Evolutionary conservation across 148 eudicot genomes (phyloP).

Genomic region (Vaccinium vitisidaea): DNA sequence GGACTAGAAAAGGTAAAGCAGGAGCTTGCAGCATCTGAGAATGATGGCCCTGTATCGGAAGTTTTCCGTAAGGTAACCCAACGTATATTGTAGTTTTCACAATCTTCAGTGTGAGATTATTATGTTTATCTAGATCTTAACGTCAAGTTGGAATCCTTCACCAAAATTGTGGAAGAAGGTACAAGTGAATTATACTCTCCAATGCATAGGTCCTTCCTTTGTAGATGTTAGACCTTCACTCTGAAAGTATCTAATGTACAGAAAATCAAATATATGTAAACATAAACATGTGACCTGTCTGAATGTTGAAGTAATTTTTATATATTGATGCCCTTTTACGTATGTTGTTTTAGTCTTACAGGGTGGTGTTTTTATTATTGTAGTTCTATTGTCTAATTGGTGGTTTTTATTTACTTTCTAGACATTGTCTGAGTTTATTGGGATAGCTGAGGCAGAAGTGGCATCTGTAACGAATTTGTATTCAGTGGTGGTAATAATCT

Average conservation of each 20-base stretch:
- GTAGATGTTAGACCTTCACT: neutral
- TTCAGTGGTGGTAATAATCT: constrained; percentile 63
- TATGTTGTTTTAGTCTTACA: neutral
- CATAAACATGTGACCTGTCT: neutral
- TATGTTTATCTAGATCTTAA: constrained; percentile 1
- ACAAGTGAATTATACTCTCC: constrained; percentile 1
- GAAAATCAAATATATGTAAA: neutral
- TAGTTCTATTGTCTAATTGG: neutral
- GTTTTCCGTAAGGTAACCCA: constrained; percentile 63
- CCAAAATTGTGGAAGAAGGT: constrained; percentile 9
- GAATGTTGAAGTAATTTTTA: neutral
- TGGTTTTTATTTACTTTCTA: constrained; percentile 18
- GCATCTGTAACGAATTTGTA: constrained; percentile 65
- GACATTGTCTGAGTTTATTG: constrained; percentile 75
- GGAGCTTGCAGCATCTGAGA: constrained; percentile 80
- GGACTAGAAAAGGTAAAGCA: constrained; percentile 88
- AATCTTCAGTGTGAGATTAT: neutral
- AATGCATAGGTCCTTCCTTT: neutral
- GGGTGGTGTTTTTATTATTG: neutral
- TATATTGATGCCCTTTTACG: neutral
- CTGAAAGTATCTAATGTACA: neutral
- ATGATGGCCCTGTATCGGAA: constrained; percentile 93
- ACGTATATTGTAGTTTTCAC: neutral
- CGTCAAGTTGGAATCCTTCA: neutral
- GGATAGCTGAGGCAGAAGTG: constrained; percentile 71